Percentiles rank a stretch among this genome's conserved stretches.
Evolutionary conservation across 331 rosid species (phyloP).

Genomic region (Quercus tomentella): DNA sequence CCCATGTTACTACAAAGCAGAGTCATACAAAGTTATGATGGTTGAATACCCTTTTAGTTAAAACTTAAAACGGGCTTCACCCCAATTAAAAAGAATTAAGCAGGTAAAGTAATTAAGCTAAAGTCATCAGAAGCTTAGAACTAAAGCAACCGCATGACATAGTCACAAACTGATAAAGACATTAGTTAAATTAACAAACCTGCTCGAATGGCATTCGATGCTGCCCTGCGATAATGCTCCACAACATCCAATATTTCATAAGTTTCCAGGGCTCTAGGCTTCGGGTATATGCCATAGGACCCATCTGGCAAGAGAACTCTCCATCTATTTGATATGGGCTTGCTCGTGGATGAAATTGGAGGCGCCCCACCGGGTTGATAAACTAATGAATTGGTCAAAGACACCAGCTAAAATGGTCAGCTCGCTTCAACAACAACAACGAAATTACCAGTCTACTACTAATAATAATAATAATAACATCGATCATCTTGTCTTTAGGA

Average conservation of each 20-base stretch:
- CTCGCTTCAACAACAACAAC: not conserved
- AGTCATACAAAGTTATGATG: not conserved
- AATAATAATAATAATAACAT: too few relatives aligned
- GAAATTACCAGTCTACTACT: not conserved
- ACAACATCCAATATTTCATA: conserved; percentile 59
- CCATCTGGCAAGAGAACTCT: conserved; percentile 74
- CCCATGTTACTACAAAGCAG: not conserved
- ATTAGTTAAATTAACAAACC: conserved; percentile 32
- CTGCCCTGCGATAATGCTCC: conserved; percentile 71
- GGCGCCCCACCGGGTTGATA: conserved; percentile 68
- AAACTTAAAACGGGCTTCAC: not conserved
- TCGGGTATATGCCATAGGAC: conserved; percentile 63
- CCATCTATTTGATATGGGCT: conserved; percentile 66
- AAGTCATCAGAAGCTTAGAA: not conserved
- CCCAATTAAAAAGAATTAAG: not conserved
- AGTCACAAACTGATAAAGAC: not conserved
- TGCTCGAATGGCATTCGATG: conserved; percentile 85
- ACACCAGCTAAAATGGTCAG: not conserved
- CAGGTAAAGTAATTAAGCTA: too few relatives aligned
- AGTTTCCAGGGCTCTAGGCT: conserved; percentile 47
- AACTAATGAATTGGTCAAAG: conserved; percentile 33
- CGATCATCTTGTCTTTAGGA: too few relatives aligned
- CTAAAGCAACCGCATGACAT: not conserved
- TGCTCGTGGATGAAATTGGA: conserved; percentile 74
- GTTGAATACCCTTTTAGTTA: not conserved